phyloP scores from a whole-genome alignment of 257 asterid species.

The Solanum pennellii region DNA sequence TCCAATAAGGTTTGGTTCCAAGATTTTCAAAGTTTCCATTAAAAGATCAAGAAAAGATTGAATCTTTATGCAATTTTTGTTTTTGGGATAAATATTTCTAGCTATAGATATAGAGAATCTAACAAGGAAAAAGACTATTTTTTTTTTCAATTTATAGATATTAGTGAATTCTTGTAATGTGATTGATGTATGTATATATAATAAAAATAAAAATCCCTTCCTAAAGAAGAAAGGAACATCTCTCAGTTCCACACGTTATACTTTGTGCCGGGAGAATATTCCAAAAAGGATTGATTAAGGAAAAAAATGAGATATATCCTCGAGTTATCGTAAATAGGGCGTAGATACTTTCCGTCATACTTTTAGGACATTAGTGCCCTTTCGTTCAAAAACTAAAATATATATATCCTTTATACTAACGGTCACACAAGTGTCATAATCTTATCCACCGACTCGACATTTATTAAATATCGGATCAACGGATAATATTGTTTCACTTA shows the following conservation, averaged over 20 bases:
- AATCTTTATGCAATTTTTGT: background rate
- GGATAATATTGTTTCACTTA: too few relatives aligned
- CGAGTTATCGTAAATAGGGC: too few relatives aligned
- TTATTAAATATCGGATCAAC: too few relatives aligned
- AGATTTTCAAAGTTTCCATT: background rate
- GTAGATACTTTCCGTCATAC: too few relatives aligned
- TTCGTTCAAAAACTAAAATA: too few relatives aligned
- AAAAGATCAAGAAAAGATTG: background rate
- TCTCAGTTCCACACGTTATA: background rate
- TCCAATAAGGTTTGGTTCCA: background rate
- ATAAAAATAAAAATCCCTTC: background rate
- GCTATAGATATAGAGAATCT: background rate
- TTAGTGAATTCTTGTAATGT: background rate
- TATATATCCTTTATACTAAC: too few relatives aligned
- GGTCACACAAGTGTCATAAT: too few relatives aligned
- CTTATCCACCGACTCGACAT: too few relatives aligned
- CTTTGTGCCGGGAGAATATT: conserved; percentile 35
- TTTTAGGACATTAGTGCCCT: fast-evolving
- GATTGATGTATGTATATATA: background rate
- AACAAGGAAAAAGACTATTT: background rate
- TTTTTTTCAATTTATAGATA: background rate
- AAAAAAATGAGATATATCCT: too few relatives aligned
- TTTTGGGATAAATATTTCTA: background rate
- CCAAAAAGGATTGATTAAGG: background rate
- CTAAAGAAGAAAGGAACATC: background rate